These are phyloP conservation scores for Epithemia pelagica DNA, from an alignment of 108 stramenopile species.

Conservation along the genomic window DNA sequence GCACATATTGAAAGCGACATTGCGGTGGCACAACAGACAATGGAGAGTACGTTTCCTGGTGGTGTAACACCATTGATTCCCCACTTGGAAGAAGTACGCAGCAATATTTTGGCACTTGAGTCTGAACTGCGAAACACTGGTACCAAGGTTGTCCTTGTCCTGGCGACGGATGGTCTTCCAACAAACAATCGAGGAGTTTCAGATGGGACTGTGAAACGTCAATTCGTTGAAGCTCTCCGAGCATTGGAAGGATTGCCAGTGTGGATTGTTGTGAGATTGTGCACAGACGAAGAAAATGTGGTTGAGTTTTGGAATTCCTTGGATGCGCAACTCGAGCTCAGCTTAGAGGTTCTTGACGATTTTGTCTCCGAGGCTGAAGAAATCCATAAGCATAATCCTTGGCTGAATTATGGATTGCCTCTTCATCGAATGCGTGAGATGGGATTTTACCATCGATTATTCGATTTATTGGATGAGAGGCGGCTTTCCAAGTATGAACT, in stretches of 20 bases:
- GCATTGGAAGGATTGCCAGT: conserved; percentile 42
- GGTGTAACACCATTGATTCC: conserved; percentile 55
- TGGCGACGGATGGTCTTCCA: conserved; percentile 74
- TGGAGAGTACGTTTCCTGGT: conserved; percentile 40
- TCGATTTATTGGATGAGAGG: conserved; percentile 85
- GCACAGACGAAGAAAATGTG: conserved; percentile 59
- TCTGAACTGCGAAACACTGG: conserved; percentile 33
- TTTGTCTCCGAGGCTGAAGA: conserved; percentile 74
- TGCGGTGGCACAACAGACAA: conserved; percentile 37
- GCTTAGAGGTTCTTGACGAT: conserved; percentile 84
- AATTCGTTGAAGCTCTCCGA: conserved; percentile 30
- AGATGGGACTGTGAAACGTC: conserved; percentile 11
- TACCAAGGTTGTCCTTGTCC: conserved; percentile 51
- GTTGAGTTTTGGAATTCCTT: conserved; percentile 50
- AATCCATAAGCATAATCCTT: conserved; percentile 73
- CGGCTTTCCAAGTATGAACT: conserved; percentile 53
- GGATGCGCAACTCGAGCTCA: conserved; percentile 46
- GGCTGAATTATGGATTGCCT: conserved; percentile 84
- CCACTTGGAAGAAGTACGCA: conserved; percentile 43
- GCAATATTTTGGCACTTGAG: conserved; percentile 27
- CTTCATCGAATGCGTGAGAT: conserved; percentile 84
- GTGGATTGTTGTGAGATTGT: conserved; percentile 62
- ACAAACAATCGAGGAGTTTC: conserved; percentile 17
- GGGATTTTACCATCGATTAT: conserved; percentile 70
- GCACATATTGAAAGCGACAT: conserved; percentile 34